Evolutionary conservation across 805 yeast species (phyloP), one percentile per base, ranked within the genome.

Genomic region (Metschnikowia reukaufii): DNA sequence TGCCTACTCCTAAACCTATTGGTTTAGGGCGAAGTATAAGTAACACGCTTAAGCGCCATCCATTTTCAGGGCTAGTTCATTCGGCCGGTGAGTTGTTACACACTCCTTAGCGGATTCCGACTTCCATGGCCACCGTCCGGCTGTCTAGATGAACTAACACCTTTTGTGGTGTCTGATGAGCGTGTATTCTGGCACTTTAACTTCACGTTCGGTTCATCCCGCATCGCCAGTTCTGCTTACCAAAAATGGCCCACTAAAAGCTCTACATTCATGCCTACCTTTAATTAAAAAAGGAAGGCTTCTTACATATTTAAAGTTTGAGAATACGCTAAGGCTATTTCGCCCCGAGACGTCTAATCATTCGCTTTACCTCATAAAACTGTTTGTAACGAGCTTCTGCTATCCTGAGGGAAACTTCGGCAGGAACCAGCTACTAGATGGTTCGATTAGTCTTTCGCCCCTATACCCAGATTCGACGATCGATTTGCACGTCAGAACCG

Each of bases 21-120:
- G n/a, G n/a, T n/a, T n/a, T n/a, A n/a, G 30, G 12, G 36, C 57
- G 63, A 63, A 64, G 70, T 67, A 65, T 63, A 66, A 66, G 71
- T 66, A 65, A 62, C 65, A 65, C 70, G 68, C 70, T 65, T 66
- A 49, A 48, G 56, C 52, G 55, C 53, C 57, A 50, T 63, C 70
- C 71, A 65, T 67, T 66, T 66, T 66, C 71, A 66, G 71, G 71
- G 70, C 70, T 66, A 66, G 67, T 65, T 65, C 72, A 68, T 68
- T 67, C 73, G 69, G 69, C 76, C 76, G 79, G 79, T 74, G 78
- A 73, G 77, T 72, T 65, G 67, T 66, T 63, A 64, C 72, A 67
- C 74, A 72, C 70, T 72, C 78, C 79, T 74, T 74, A 73, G 78
- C 76, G 78, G 77, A 72, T 75, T 70, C 77, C 76, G 64, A 66